These are phyloP conservation scores for Magnolia sinica DNA, from an alignment of 164 flowering plant species.

Conservation along the genomic window DNA sequence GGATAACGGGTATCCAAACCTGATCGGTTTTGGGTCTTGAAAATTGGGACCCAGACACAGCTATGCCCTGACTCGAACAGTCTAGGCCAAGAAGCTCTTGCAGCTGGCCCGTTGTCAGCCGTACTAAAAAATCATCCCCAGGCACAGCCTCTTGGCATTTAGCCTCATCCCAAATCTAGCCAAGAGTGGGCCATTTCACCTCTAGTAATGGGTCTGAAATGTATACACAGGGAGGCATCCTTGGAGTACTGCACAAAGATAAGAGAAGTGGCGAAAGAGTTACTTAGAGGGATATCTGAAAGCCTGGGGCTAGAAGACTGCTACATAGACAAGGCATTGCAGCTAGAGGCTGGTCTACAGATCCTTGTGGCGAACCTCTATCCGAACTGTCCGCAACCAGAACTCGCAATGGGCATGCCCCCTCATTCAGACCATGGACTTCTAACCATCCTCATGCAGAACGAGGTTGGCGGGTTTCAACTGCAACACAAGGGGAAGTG, in stretches of 20 bases:
- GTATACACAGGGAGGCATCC: conserved; percentile 33
- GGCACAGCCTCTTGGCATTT: too few species aligned
- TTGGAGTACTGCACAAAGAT: conserved; percentile 33
- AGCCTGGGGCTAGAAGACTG: conserved; percentile 6
- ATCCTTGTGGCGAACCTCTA: conserved; percentile 3
- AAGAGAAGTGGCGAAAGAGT: conserved; percentile 1
- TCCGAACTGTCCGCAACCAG: conserved; percentile 10
- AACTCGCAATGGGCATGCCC: conserved; percentile 8
- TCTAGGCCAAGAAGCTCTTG: too few species aligned
- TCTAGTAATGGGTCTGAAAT: too few species aligned
- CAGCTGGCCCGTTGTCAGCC: too few species aligned
- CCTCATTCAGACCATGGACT: conserved; percentile 10
- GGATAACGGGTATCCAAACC: too few species aligned
- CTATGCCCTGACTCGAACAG: too few species aligned
- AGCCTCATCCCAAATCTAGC: too few species aligned
- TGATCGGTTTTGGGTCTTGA: too few species aligned
- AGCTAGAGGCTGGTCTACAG: conserved; percentile 7
- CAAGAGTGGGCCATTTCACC: too few species aligned
- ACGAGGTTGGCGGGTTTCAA: conserved; percentile 56
- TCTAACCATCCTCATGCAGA: conserved; percentile 38
- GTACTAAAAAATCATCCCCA: too few species aligned
- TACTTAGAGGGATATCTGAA: conserved; percentile 12
- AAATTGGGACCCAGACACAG: too few species aligned
- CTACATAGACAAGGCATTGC: conserved; percentile 2
- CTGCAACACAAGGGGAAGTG: conserved; percentile 51